Conservation (phyloP, 2,329 filamentous ascomycete species). For the Ascochyta pisi region DNA sequence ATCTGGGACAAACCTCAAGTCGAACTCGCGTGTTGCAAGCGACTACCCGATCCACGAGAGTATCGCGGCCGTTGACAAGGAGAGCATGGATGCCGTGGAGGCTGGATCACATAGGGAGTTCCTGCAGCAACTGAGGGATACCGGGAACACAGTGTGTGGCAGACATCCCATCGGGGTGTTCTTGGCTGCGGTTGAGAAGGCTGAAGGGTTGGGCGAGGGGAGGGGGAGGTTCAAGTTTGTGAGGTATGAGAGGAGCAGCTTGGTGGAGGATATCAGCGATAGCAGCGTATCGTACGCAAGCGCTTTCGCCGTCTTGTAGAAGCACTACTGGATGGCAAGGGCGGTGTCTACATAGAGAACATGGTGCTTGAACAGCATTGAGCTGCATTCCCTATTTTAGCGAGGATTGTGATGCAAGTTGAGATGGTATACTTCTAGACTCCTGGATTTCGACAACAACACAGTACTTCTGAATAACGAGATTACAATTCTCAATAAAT, state of each 20-base stretch:
- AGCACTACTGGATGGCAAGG: too few species aligned
- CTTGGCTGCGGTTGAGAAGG: slow-evolving; percentile 83
- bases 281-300: slow-evolving; percentile 96
- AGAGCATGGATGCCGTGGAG: slow-evolving; percentile 85
- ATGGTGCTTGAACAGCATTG: too few species aligned
- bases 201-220: slow-evolving; percentile 56
- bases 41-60: slow-evolving; percentile 77
- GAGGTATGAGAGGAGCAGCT: slow-evolving; percentile 83
- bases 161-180: slow-evolving; percentile 92
- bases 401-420: too few species aligned
- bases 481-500: too few species aligned
- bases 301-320: slow-evolving; percentile 73
- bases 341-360: too few species aligned
- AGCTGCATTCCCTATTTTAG: too few species aligned
- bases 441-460: too few species aligned
- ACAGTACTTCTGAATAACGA: too few species aligned
- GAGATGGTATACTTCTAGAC: too few species aligned
- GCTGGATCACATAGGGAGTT: slow-evolving; percentile 76
- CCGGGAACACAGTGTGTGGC: slow-evolving; percentile 91
- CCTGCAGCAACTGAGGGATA: slow-evolving; percentile 70
- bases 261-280: slow-evolving; percentile 71
- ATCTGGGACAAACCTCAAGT: slow-evolving; percentile 37
- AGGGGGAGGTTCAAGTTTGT: slow-evolving; percentile 75
- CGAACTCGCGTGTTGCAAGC: slow-evolving; percentile 53
- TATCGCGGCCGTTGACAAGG: slow-evolving; percentile 79